A percentile compares a stretch with the other conserved stretches of the same genome.
phyloP scores from a whole-genome alignment of 2,329 filamentous ascomycete species.

The Chaetomium sp. region DNA sequence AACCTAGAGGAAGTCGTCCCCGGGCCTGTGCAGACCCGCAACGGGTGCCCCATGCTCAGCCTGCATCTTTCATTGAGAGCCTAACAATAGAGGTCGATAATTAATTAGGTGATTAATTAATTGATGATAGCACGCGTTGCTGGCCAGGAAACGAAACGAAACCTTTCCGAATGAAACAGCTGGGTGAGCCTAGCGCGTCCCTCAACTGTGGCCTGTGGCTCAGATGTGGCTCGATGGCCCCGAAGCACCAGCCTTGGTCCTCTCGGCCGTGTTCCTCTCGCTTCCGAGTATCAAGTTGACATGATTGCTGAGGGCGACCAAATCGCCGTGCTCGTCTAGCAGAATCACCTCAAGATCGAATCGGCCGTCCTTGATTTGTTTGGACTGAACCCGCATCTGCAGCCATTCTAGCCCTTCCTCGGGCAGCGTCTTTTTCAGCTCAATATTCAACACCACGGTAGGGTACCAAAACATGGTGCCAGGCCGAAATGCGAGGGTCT shows the following conservation, averaged over 20 bases:
- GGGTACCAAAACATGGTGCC: constrained; percentile 61
- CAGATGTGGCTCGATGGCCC: constrained; percentile 9
- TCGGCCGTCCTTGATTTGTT: constrained; percentile 62
- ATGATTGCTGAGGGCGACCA: constrained; percentile 64
- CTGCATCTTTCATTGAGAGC: too few species aligned
- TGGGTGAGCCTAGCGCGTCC: background rate
- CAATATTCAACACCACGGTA: constrained; percentile 67
- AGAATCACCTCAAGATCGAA: constrained; percentile 69
- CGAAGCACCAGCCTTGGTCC: constrained; percentile 6
- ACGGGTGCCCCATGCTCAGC: too few species aligned
- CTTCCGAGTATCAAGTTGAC: constrained; percentile 57
- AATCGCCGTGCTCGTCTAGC: constrained; percentile 54
- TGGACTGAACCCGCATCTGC: constrained; percentile 57
- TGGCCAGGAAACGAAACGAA: too few species aligned
- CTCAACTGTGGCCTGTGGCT: background rate
- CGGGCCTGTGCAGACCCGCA: too few species aligned
- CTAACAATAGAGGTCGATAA: too few species aligned
- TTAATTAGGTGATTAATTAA: too few species aligned
- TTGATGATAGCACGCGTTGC: too few species aligned
- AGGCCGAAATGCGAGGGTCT: constrained; percentile 30
- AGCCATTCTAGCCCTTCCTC: constrained; percentile 63
- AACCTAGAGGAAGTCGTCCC: too few species aligned
- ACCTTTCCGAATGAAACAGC: too few species aligned
- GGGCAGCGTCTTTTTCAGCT: constrained; percentile 68
- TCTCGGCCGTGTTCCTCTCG: constrained; percentile 48